Evolutionary conservation across 441 rosid species (phyloP).

Genomic region (Arabidopsis lyrata): DNA sequence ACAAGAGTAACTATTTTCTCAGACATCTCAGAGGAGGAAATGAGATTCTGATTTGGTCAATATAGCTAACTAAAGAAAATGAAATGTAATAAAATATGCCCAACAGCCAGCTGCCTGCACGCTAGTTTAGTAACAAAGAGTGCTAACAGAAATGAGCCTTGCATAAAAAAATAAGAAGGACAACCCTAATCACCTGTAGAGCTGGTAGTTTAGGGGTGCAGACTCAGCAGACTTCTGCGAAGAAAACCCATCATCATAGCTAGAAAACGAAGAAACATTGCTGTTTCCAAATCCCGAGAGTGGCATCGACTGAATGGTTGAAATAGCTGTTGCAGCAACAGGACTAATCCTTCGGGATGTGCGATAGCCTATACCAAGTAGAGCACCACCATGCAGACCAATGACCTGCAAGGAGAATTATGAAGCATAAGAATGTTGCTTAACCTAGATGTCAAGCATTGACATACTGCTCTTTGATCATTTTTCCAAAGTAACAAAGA

Average conservation of each 20-base stretch:
- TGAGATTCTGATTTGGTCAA: constrained; percentile 17
- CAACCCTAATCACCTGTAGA: constrained; percentile 71
- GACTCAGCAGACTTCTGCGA: constrained; percentile 82
- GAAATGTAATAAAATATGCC: background rate
- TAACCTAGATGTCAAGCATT: constrained; percentile 26
- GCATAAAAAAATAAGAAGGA: constrained; percentile 12
- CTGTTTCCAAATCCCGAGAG: constrained; percentile 93
- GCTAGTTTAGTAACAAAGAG: constrained; percentile 4
- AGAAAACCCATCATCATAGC: constrained; percentile 79
- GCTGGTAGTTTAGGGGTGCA: constrained; percentile 89
- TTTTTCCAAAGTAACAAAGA: constrained; percentile 6
- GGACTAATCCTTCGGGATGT: constrained; percentile 90
- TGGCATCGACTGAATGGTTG: constrained; percentile 97
- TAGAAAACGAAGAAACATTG: constrained; percentile 77
- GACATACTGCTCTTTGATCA: constrained; percentile 8
- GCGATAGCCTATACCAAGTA: constrained; percentile 95
- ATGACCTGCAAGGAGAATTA: constrained; percentile 60
- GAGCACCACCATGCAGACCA: constrained; percentile 97
- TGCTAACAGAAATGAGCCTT: constrained; percentile 12
- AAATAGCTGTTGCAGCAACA: constrained; percentile 89
- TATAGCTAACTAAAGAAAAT: constrained; percentile 24
- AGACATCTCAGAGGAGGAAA: constrained; percentile 23
- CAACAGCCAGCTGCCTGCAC: constrained; percentile 17
- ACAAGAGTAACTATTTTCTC: background rate
- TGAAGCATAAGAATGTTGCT: constrained; percentile 34